Percentiles rank a stretch among this genome's conserved stretches.
These are phyloP conservation scores for Zygosaccharomyces sapae DNA, from an alignment of 1,139 yeast genomes.

Conservation along the genomic window DNA sequence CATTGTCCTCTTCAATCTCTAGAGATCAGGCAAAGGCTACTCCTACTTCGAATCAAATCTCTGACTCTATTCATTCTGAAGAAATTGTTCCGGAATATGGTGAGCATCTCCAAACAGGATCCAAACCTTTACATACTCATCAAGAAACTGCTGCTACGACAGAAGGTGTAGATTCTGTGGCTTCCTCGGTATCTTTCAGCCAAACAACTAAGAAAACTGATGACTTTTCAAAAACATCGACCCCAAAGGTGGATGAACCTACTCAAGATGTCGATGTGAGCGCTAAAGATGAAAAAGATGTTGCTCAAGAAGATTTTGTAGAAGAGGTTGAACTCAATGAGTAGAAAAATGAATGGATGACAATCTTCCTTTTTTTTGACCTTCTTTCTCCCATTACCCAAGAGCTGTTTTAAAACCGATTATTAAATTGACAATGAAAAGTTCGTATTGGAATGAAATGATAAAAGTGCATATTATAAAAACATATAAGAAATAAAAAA, in stretches of 20 bases:
- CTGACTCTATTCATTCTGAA: slow-evolving; percentile 1
- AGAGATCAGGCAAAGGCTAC: slow-evolving; percentile 1
- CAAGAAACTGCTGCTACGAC: slow-evolving; percentile 5
- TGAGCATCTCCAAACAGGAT: slow-evolving; percentile 11
- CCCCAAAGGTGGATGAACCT: neutral
- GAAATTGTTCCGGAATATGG: slow-evolving; percentile 7
- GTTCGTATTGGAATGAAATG: neutral
- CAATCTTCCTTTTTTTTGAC: neutral
- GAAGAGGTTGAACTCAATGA: slow-evolving; percentile 12
- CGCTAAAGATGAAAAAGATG: neutral
- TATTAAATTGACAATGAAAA: neutral
- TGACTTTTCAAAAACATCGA: neutral
- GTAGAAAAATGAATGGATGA: slow-evolving; percentile 5
- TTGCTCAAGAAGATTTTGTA: neutral
- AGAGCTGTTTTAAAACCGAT: neutral
- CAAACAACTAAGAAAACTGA: neutral
- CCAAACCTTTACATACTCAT: neutral
- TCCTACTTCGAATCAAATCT: slow-evolving; percentile 8
- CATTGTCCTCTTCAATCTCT: neutral
- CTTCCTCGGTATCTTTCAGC: neutral
- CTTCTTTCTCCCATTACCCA: neutral
- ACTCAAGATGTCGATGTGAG: neutral
- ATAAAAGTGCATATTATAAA: neutral
- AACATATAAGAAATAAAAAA: neutral
- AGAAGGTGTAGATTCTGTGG: neutral